These are phyloP conservation scores for Cucumis cinereus DNA, from an alignment of 306 rosid genomes.

Conservation along the genomic window DNA sequence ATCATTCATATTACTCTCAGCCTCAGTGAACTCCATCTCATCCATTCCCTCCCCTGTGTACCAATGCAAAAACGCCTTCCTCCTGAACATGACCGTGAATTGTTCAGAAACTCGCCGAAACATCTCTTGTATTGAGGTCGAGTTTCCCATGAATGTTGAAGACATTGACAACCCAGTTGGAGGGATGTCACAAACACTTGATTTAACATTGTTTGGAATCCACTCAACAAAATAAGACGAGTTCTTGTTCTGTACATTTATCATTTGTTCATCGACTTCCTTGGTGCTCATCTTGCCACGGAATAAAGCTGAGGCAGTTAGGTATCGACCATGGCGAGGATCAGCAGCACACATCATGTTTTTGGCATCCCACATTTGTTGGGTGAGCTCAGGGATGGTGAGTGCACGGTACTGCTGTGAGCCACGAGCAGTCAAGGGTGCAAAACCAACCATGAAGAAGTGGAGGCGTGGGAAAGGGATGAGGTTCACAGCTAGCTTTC, in stretches of 20 bases:
- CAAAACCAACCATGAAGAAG: conserved; percentile 85
- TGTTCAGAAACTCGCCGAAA: conserved; percentile 80
- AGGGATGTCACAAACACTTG: conserved; percentile 81
- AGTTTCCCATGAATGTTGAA: conserved; percentile 80
- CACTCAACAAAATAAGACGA: conserved; percentile 77
- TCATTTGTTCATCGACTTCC: conserved; percentile 77
- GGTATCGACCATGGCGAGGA: conserved; percentile 75
- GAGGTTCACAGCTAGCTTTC: conserved; percentile 68
- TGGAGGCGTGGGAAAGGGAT: conserved; percentile 78
- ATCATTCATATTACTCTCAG: conserved; percentile 88
- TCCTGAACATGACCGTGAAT: conserved; percentile 77
- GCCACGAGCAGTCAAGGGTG: conserved; percentile 68
- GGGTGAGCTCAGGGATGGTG: conserved; percentile 84
- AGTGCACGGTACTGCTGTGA: conserved; percentile 64
- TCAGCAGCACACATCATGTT: conserved; percentile 91
- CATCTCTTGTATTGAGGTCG: conserved; percentile 86
- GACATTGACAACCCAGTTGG: conserved; percentile 74
- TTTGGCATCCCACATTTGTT: conserved; percentile 85
- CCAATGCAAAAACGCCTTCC: conserved; percentile 92
- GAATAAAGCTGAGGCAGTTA: conserved; percentile 82
- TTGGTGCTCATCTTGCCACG: conserved; percentile 87
- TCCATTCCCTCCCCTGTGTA: conserved; percentile 89
- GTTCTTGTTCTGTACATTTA: conserved; percentile 83
- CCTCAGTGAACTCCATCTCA: conserved; percentile 84
- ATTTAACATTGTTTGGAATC: conserved; percentile 85